These are phyloP conservation scores for Claviceps cyperi DNA, from an alignment of 2,329 filamentous ascomycete genomes.

Conservation along the genomic window DNA sequence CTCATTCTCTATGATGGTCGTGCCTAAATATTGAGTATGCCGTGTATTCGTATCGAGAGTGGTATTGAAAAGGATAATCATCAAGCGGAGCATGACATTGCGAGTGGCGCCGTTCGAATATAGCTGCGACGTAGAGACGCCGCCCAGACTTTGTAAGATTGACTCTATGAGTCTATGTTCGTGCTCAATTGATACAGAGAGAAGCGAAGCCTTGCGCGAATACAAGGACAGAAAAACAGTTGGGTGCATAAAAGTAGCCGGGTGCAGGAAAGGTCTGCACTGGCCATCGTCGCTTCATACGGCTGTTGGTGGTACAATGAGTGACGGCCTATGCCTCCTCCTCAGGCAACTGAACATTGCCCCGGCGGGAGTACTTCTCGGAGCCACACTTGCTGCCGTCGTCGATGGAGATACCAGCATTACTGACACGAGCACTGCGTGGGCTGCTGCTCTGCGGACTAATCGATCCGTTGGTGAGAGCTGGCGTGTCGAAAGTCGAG, in stretches of 20 bases:
- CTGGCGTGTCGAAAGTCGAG: conserved; percentile 48
- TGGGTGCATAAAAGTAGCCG: background rate
- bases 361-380: conserved; percentile 5
- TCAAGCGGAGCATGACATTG: conserved; percentile 2
- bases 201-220: background rate
- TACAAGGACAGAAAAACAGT: background rate
- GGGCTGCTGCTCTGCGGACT: conserved; percentile 53
- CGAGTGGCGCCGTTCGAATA: too few relatives aligned
- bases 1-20: background rate
- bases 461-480: conserved; percentile 53
- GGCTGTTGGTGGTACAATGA: background rate
- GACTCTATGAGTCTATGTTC: background rate
- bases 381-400: conserved; percentile 14
- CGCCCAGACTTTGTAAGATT: background rate
- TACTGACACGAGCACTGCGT: conserved; percentile 47
- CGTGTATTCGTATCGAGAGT: conserved; percentile 3
- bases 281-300: background rate
- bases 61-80: conserved; percentile 1
- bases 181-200: conserved; percentile 1
- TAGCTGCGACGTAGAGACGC: background rate
- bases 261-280: background rate
- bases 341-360: conserved; percentile 13
- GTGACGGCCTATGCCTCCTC: conserved; percentile 14
- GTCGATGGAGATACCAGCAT: conserved; percentile 24
- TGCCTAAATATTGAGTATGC: conserved; percentile 4